Percentiles rank a stretch among this genome's conserved stretches.
phyloP scores from a whole-genome alignment of 805 yeast genomes.

The Nematodospora valgi region DNA sequence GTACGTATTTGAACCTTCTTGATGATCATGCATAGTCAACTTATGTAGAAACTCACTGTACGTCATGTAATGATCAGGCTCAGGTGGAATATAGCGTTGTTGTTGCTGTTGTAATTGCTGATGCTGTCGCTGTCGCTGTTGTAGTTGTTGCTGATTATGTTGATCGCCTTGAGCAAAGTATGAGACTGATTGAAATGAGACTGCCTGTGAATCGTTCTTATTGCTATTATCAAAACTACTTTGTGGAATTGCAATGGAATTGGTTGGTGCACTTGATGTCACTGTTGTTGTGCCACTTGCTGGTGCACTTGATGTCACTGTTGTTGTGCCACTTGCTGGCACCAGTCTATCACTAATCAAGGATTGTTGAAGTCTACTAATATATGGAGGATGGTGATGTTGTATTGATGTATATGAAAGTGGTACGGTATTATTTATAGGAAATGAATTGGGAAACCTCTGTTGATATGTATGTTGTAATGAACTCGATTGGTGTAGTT shows the following conservation, averaged over 20 bases:
- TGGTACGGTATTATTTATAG: slow-evolving; percentile 1
- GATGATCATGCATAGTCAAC: slow-evolving; percentile 17
- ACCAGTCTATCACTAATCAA: slow-evolving; percentile 2
- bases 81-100: slow-evolving; percentile 11
- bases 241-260: slow-evolving; percentile 10
- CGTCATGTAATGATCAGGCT: slow-evolving; percentile 43
- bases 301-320: slow-evolving; percentile 1
- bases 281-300: slow-evolving; percentile 6
- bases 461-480: slow-evolving; percentile 5
- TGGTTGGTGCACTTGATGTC: slow-evolving; percentile 3
- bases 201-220: too few species aligned
- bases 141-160: slow-evolving; percentile 3
- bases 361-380: slow-evolving; percentile 2
- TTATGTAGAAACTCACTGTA: slow-evolving; percentile 37
- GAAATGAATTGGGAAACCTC: slow-evolving; percentile 8
- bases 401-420: background rate
- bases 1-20: slow-evolving; percentile 13
- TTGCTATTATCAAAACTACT: too few species aligned
- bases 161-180: slow-evolving; percentile 3
- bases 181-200: slow-evolving; percentile 7
- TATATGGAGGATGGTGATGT: background rate
- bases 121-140: slow-evolving; percentile 3
- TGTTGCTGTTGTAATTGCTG: slow-evolving; percentile 3
- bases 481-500: slow-evolving; percentile 12
- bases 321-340: slow-evolving; percentile 2